Evolutionary conservation across 495 filamentous ascomycete genomes (phyloP), one percentile per base, ranked within the genome.

Genomic region (Aspergillus sclerotioniger): DNA sequence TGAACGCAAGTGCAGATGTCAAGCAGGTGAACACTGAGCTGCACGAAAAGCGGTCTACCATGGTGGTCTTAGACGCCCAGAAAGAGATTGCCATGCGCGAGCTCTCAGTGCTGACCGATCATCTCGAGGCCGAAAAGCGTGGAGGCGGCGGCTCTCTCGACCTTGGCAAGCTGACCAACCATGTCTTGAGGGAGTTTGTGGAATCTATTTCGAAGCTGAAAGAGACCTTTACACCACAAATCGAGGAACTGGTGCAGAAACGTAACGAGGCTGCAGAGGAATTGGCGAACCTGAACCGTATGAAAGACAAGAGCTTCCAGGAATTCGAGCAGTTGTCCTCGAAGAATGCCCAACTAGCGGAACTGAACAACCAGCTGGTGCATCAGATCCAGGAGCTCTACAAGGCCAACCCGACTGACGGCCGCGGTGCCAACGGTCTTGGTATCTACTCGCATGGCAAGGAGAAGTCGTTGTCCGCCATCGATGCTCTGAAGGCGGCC

Each of bases 81-180:
- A 88, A 92, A 25, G 95, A 99, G 71, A 91, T 97, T 62, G 91
- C 96, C 66, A 84, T 99, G 55, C 87, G 90, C 19, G 92, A 99
- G 67, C 80, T 99, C 20, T 89, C 92, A 57, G 86, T 92, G 12
- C 82, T 98, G 59, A 90, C 92, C 6, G 90, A 94, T 20, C 84
- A 87, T 56, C 76, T 90, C 12, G 83, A 84, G 60, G 78, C 79
- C 68, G 90, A 78, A 49, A 90, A 89, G 71, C 81, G 85, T 17
- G 82, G 76, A 60, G 77, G 70, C 43, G 62, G 53, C 16, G 86
- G 84, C 63, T 84, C 88, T 12, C 75, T 92, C 55, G 88, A 92
- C 64, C 75, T 89, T 39, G 81, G 80, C 13, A 88, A 90, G 65
- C 74, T 98, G 29, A 90, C 93, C 62, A 91, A 91, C 9, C 86